Evolutionary conservation across 2,329 filamentous ascomycete species (phyloP).

Genomic region (Colletotrichum tropicale): DNA sequence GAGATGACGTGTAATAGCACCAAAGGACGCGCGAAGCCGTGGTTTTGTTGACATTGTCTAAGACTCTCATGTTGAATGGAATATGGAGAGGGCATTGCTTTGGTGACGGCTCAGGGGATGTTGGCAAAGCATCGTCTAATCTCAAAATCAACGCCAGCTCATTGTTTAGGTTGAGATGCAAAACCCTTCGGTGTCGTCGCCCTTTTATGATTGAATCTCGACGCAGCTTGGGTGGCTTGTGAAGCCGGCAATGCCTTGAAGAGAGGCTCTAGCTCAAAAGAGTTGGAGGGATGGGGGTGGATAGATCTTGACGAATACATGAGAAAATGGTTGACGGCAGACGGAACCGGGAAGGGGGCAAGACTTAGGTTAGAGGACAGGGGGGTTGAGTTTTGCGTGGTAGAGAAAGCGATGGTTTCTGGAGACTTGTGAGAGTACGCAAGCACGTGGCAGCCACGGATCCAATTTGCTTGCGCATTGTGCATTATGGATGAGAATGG

Average conservation of each 20-base stretch:
- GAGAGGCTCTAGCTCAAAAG: neutral
- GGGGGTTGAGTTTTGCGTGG: neutral
- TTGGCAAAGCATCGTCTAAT: no score
- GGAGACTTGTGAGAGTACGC: neutral
- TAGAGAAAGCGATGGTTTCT: neutral
- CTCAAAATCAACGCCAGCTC: no score
- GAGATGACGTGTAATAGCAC: neutral
- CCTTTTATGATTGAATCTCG: fast-evolving
- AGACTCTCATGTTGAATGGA: fast-evolving
- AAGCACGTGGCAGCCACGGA: no score
- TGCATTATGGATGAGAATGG: no score
- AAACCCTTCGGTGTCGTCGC: fast-evolving
- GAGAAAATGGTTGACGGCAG: neutral
- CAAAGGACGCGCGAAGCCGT: neutral
- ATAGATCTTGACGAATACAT: neutral
- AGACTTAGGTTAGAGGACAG: neutral
- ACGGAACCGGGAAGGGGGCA: neutral
- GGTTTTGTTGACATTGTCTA: fast-evolving
- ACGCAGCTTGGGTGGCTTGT: neutral
- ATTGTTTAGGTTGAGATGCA: no score
- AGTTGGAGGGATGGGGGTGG: no score
- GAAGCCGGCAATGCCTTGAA: neutral
- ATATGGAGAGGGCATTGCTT: neutral
- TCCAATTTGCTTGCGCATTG: no score
- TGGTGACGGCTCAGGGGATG: no score